Conservation (phyloP, 345 rosid genomes). For the Triadica sebifera region DNA sequence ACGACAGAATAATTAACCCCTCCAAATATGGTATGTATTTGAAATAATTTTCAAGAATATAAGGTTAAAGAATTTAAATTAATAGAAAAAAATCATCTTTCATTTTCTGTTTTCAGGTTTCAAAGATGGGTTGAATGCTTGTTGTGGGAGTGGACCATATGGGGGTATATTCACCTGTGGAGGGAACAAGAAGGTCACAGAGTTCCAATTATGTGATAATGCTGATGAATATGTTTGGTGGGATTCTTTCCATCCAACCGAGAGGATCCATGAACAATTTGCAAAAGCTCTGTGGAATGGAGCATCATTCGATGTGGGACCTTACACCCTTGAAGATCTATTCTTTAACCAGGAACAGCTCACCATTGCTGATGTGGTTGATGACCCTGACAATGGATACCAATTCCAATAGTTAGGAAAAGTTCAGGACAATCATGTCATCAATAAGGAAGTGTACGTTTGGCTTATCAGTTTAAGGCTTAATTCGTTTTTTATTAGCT, state of each 20-base stretch:
- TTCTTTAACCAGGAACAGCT: slow-evolving; percentile 33
- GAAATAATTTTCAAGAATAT: too few species aligned
- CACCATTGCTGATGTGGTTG: slow-evolving; percentile 38
- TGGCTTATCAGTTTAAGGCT: too few species aligned
- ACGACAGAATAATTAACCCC: slow-evolving; percentile 39
- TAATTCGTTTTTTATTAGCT: too few species aligned
- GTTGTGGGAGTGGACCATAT: slow-evolving; percentile 49
- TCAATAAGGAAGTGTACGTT: neutral
- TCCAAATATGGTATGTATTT: slow-evolving; percentile 33
- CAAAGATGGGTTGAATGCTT: slow-evolving; percentile 46
- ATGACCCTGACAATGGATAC: slow-evolving; percentile 24
- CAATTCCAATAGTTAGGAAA: slow-evolving; percentile 12
- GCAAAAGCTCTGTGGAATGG: slow-evolving; percentile 43
- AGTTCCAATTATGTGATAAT: slow-evolving; percentile 37
- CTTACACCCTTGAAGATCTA: slow-evolving; percentile 37
- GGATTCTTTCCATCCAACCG: slow-evolving; percentile 56
- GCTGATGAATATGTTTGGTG: slow-evolving; percentile 44
- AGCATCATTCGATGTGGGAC: slow-evolving; percentile 28
- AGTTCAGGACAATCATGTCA: neutral
- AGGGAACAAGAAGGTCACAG: slow-evolving; percentile 28
- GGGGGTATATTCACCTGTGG: slow-evolving; percentile 41
- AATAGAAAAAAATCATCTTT: neutral
- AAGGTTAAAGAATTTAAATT: too few species aligned
- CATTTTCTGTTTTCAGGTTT: slow-evolving; percentile 25
- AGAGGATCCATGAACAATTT: slow-evolving; percentile 39